Conservation (phyloP, 1,139 yeast genomes). For the Diutina siamensis region DNA sequence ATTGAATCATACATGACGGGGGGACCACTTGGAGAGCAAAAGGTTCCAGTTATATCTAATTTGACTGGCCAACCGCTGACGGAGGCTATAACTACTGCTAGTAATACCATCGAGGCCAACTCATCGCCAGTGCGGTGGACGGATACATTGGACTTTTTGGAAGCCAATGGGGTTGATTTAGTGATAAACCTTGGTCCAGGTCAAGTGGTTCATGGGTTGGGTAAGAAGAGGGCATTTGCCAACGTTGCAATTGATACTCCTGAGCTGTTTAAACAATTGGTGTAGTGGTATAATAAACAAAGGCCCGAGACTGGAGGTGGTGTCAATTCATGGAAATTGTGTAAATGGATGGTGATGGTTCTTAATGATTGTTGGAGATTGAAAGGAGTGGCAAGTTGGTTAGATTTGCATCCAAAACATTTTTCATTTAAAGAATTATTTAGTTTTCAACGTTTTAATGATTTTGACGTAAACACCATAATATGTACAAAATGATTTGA, state of each 20-base stretch:
- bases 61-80: not conserved
- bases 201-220: not conserved
- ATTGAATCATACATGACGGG: not conserved
- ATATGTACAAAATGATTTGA: too few relatives aligned
- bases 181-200: slow-evolving; percentile 4
- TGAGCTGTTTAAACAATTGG: not conserved
- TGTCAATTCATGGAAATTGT: too few relatives aligned
- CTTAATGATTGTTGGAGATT: too few relatives aligned
- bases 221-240: not conserved
- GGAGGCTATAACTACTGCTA: not conserved
- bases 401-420: too few relatives aligned
- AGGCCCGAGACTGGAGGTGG: too few relatives aligned
- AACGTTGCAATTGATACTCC: not conserved
- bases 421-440: too few relatives aligned
- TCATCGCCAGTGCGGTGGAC: slow-evolving; percentile 2
- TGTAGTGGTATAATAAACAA: not conserved
- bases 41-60: not conserved
- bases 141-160: not conserved
- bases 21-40: not conserved
- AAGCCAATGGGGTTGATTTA: not conserved
- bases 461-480: too few relatives aligned
- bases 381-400: too few relatives aligned
- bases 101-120: not conserved
- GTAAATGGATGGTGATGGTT: too few relatives aligned
- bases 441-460: too few relatives aligned